A percentile compares a stretch with the other conserved stretches of the same genome.
Conservation (phyloP, 768 basidiomycete species). For the Panellus pusillus region DNA sequence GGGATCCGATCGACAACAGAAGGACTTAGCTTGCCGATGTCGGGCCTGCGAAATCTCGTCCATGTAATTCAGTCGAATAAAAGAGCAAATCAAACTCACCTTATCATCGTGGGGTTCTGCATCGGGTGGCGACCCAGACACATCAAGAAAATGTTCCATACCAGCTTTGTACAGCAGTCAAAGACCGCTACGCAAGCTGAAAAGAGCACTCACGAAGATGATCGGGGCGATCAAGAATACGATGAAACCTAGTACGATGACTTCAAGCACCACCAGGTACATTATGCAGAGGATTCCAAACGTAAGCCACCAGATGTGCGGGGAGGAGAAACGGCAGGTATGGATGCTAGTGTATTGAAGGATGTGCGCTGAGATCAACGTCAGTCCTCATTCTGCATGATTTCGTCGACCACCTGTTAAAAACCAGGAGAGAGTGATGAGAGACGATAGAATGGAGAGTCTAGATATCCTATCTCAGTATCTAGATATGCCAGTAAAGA, state of each 20-base stretch:
- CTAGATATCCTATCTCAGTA: slow-evolving; percentile 5
- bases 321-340: slow-evolving; percentile 70
- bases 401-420: slow-evolving; percentile 39
- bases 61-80: background rate
- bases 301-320: slow-evolving; percentile 85
- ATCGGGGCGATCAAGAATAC: slow-evolving; percentile 81
- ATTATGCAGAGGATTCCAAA: slow-evolving; percentile 79
- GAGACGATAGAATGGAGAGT: slow-evolving; percentile 48
- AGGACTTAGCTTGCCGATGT: slow-evolving; percentile 73
- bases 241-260: slow-evolving; percentile 70
- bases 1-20: slow-evolving; percentile 77
- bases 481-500: slow-evolving; percentile 29
- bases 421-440: slow-evolving; percentile 81
- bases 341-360: slow-evolving; percentile 75
- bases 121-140: slow-evolving; percentile 80
- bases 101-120: slow-evolving; percentile 70
- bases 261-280: slow-evolving; percentile 65
- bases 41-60: slow-evolving; percentile 42
- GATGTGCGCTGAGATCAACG: slow-evolving; percentile 53
- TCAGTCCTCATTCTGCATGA: background rate
- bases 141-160: slow-evolving; percentile 77
- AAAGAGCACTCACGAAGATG: slow-evolving; percentile 58
- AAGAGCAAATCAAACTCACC: background rate
- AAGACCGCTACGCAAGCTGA: slow-evolving; percentile 4
- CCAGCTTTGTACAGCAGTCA: slow-evolving; percentile 43